A percentile compares a stretch with the other conserved stretches of the same genome.
Conservation (phyloP, 1,139 yeast species). For the Pichia sp. region DNA sequence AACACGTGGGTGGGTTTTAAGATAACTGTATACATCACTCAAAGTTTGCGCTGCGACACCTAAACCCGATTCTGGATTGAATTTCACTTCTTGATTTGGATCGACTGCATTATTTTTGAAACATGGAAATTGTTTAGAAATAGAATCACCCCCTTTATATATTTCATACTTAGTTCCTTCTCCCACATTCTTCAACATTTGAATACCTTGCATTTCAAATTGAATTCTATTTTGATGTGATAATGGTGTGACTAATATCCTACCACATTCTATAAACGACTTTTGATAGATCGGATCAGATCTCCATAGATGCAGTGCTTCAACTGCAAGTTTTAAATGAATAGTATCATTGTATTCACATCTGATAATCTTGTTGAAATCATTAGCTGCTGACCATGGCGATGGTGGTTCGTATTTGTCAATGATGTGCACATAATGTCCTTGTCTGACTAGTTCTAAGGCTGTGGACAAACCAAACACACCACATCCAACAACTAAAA, state of each 20-base stretch:
- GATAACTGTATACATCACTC: slow-evolving; percentile 26
- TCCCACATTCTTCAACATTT: slow-evolving; percentile 27
- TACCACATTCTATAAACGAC: slow-evolving; percentile 38
- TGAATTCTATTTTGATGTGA: slow-evolving; percentile 17
- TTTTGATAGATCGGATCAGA: slow-evolving; percentile 34
- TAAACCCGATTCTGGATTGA: slow-evolving; percentile 35
- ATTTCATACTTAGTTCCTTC: slow-evolving; percentile 19
- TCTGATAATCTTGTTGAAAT: slow-evolving; percentile 47
- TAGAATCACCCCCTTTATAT: slow-evolving; percentile 14
- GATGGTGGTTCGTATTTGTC: slow-evolving; percentile 46
- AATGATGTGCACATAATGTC: slow-evolving; percentile 33
- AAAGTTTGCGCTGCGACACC: slow-evolving; percentile 36
- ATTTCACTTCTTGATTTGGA: slow-evolving; percentile 14
- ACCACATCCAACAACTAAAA: slow-evolving; percentile 35
- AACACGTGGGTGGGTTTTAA: slow-evolving; percentile 23
- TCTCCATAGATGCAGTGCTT: slow-evolving; percentile 42
- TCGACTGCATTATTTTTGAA: slow-evolving; percentile 21
- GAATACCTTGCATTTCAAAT: slow-evolving; percentile 21
- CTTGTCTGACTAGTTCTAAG: slow-evolving; percentile 30
- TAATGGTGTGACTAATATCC: slow-evolving; percentile 29
- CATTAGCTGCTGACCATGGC: slow-evolving; percentile 48
- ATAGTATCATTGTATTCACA: slow-evolving; percentile 39
- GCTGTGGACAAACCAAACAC: slow-evolving; percentile 42
- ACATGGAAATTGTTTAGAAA: slow-evolving; percentile 10
- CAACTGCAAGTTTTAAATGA: slow-evolving; percentile 41